Evolutionary conservation across 805 yeast genomes (phyloP), one percentile per base, ranked within the genome.

Genomic region (Suhomyces sp.): DNA sequence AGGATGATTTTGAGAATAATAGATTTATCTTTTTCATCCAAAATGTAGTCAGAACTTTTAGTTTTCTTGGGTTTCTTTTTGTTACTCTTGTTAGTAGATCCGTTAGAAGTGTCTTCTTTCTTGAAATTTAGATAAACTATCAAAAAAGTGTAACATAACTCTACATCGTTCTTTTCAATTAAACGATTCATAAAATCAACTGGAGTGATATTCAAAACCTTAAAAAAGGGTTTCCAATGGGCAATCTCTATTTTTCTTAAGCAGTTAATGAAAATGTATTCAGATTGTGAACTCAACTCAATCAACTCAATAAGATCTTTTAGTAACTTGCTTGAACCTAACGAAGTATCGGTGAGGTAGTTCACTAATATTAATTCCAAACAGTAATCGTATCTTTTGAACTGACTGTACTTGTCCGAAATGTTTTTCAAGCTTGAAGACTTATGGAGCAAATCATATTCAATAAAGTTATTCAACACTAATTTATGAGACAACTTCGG

Each of bases 221-320:
- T 57, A 59, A 82, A 82, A 52, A 81, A 80, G n/a, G 62, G 64
- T 4, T 66, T 49, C 88, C 88, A 83, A 60, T 79, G 79, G 41
- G 71, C 74, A 47, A 78, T 73, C 59, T 83, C 88, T 13, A 82
- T 83, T 55, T 83, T 83, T 31, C 88, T 68, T 33, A 85, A 79
- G 58, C 86, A 82, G 54, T 78, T 81, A 46, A 81, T 70, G 50
- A 74, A 76, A n/a, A 82, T 73, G 4, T 62, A 61, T 23, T 68
- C 71, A 69, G 69, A 61, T 51, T 67, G 65, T 31, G 62, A 63
- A 22, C 53, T 68, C 63, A 70, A 61, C 8, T 57, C 55, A 17
- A 72, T 71, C 51, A 74, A 59, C 47, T 66, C 65, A 9, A 64
- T 57, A 35, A 74, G 57, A 44, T 65, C 61, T 9, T 54, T 59